These are phyloP conservation scores for Trichoderma asperelloides DNA, from an alignment of 495 filamentous ascomycete species.

Conservation along the genomic window DNA sequence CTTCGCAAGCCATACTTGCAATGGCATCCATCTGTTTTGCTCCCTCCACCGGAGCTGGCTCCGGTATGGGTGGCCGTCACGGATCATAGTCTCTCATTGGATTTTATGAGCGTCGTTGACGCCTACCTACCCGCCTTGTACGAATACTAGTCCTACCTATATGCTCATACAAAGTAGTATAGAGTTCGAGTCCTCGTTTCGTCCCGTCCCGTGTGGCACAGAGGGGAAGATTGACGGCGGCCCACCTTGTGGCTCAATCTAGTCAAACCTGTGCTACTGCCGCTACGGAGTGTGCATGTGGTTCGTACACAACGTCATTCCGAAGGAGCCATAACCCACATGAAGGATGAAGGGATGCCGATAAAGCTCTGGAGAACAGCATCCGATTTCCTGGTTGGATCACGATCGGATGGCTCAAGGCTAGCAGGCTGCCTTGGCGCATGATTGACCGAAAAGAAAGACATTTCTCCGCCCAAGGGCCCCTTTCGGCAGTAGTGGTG, in stretches of 20 bases:
- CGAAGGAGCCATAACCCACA: not conserved
- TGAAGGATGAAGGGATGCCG: not conserved
- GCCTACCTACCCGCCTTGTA: not conserved
- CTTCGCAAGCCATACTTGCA: not conserved
- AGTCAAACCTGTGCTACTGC: not conserved
- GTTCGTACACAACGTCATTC: not conserved
- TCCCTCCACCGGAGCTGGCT: not conserved
- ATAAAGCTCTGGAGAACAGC: not conserved
- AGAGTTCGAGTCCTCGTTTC: not conserved
- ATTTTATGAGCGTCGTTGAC: not conserved
- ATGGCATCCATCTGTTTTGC: not conserved
- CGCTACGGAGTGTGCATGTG: not conserved
- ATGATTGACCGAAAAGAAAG: not conserved
- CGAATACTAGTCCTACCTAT: not conserved
- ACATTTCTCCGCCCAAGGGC: not conserved
- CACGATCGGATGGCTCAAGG: not conserved
- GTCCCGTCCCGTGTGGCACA: slow-evolving; percentile 5
- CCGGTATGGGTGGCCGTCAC: not conserved
- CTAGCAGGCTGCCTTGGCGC: not conserved
- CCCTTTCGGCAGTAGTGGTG: not conserved
- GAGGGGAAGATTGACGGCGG: not conserved
- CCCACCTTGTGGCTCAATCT: not conserved
- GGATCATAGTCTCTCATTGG: not conserved
- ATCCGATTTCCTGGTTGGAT: not conserved
- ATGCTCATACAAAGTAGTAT: not conserved